phyloP scores from a whole-genome alignment of 1,284 basidiomycete species.

The Malassezia arunalokei region DNA sequence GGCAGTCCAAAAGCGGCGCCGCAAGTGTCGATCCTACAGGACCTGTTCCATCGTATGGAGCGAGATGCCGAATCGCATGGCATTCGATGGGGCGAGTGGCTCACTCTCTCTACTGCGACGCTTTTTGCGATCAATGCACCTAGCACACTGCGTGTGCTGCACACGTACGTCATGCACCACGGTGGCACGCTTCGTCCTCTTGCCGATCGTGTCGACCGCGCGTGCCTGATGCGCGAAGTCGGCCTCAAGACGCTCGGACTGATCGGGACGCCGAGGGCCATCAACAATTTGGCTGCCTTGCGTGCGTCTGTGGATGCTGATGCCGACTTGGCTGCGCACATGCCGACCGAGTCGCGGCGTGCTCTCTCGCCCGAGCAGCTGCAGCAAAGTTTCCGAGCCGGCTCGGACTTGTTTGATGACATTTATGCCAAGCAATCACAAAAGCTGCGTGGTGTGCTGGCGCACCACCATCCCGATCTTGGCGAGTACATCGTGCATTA shows the following conservation, averaged over 20 bases:
- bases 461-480: slow-evolving; percentile 58
- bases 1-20: slow-evolving; percentile 58
- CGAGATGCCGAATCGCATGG: slow-evolving; percentile 56
- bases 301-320: slow-evolving; percentile 37
- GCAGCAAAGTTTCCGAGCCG: slow-evolving; percentile 24
- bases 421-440: slow-evolving; percentile 81
- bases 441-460: slow-evolving; percentile 79
- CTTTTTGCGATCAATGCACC: slow-evolving; percentile 71
- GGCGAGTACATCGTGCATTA: slow-evolving; percentile 76
- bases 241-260: slow-evolving; percentile 87
- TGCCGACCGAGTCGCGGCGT: slow-evolving; percentile 34
- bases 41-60: slow-evolving; percentile 52
- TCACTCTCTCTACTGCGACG: slow-evolving; percentile 71
- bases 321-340: slow-evolving; percentile 21
- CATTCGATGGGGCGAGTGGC: slow-evolving; percentile 62
- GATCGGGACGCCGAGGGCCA: slow-evolving; percentile 66
- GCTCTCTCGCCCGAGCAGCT: slow-evolving; percentile 23
- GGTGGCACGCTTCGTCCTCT: slow-evolving; percentile 47
- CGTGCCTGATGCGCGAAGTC: slow-evolving; percentile 77
- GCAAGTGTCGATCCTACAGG: slow-evolving; percentile 52
- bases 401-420: slow-evolving; percentile 57
- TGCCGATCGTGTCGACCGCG: slow-evolving; percentile 53
- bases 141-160: slow-evolving; percentile 63
- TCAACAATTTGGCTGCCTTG: slow-evolving; percentile 45
- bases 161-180: slow-evolving; percentile 56